Percentiles rank a stretch among this genome's conserved stretches.
phyloP scores from a whole-genome alignment of 495 filamentous ascomycete genomes.

The Daldinia loculata region DNA sequence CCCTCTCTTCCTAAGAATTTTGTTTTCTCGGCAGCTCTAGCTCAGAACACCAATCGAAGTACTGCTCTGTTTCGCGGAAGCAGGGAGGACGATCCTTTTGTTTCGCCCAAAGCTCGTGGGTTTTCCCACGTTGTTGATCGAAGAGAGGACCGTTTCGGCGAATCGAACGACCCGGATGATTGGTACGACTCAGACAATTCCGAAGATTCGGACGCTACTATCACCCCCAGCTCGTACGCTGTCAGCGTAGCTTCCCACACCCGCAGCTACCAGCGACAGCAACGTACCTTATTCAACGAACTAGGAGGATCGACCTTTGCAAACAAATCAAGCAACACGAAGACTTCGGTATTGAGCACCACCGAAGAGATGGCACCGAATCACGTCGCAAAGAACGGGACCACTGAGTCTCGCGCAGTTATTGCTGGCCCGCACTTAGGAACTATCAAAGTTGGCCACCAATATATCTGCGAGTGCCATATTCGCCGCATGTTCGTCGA shows the following conservation, averaged over 20 bases:
- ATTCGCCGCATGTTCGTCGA: constrained; percentile 50
- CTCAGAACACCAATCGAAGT: not conserved
- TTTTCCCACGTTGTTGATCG: not conserved
- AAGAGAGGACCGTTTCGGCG: constrained; percentile 2
- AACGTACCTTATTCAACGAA: not conserved
- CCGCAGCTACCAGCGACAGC: not conserved
- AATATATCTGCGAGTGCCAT: constrained; percentile 51
- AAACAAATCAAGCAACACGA: not conserved
- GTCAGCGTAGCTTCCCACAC: not conserved
- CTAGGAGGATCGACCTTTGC: not conserved
- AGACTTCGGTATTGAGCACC: not conserved
- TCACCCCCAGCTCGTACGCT: constrained; percentile 15
- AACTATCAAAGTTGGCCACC: constrained; percentile 50
- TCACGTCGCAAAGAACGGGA: constrained; percentile 29
- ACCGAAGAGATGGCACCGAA: constrained; percentile 28
- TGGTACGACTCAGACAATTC: constrained; percentile 19
- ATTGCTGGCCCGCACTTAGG: constrained; percentile 50
- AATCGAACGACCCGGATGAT: constrained; percentile 11
- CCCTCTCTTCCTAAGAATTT: constrained; percentile 14
- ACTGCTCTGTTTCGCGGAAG: not conserved
- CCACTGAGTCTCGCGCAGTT: constrained; percentile 1
- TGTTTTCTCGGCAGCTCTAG: not conserved
- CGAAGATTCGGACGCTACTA: constrained; percentile 20
- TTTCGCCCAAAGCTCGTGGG: not conserved
- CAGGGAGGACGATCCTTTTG: not conserved